Base-by-base conservation (phyloP, 2,329 filamentous ascomycete species). In the Penicillium sp. region DNA sequence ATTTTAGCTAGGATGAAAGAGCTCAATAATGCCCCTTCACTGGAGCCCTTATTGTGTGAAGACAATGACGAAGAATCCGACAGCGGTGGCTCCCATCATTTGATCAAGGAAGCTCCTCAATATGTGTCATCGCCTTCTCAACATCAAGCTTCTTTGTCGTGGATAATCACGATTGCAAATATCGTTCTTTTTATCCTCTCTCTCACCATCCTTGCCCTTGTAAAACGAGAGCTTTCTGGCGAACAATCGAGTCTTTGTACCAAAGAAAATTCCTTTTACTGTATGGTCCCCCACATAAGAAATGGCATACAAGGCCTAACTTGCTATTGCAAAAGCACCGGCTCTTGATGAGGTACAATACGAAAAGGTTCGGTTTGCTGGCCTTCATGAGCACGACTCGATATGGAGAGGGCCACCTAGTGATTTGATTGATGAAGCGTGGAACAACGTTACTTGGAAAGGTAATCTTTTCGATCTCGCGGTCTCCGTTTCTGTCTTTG, bases 371-470 rank as follows among this genome's bases (percentile, higher is more conserved):
- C 28, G 28, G 21, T 49, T 11, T 49, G 47, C 47, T 49, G 26
- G 47, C 33, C 47, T 35, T 20, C 47, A 7, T n/a, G 26, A 12
- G 20, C 12, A 16, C 7, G n/a, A 49, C 23, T 49, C 47, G 35
- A 33, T 20, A 49, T 49, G 24, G 26, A 30, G 47, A 49, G 47
- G 47, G 16, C 18, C 28, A 6, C 47, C 47, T n/a, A 49, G 26
- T 28, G 5, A 26, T 35, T 3, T 49, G 2, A 14, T 49, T 49
- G 26, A 49, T 35, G 47, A 49, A 18, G 47, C 47, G 35, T 49
- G 26, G 47, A n/a, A 49, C 18, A 49, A 35, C 12, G 47, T 49
- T 26, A 49, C 47, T 49, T 49, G 26, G 26, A 35, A 33, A 49
- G 28, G 28, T 49, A 38, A 16, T 35, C 18, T 16, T 38, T 21